These are phyloP conservation scores for Kalmusia sp. DNA, from an alignment of 2,329 filamentous ascomycete genomes.

Conservation along the genomic window DNA sequence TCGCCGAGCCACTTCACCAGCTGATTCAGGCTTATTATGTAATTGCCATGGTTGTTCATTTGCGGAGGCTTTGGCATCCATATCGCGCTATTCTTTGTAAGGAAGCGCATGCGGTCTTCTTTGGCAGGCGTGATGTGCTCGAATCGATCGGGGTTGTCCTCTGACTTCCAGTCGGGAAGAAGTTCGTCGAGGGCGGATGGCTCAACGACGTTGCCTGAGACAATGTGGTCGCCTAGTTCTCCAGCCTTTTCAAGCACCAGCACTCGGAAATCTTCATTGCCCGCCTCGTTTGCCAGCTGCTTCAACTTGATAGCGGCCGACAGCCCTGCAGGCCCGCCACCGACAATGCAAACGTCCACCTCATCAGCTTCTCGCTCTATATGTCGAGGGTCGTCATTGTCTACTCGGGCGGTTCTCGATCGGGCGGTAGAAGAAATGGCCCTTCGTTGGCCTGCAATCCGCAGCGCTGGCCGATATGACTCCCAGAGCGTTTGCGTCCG, in stretches of 20 bases:
- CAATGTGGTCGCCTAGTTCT: constrained; percentile 91
- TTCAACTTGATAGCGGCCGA: constrained; percentile 93
- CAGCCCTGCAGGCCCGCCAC: constrained; percentile 92
- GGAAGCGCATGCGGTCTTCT: constrained; percentile 88
- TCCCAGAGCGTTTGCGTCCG: constrained; percentile 22
- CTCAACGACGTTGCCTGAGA: constrained; percentile 95
- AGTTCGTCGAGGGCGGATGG: constrained; percentile 88
- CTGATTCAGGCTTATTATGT: constrained; percentile 94
- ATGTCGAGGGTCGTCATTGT: constrained; percentile 53
- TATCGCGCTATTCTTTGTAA: constrained; percentile 80
- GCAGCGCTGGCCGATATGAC: constrained; percentile 39
- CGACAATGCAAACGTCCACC: constrained; percentile 96
- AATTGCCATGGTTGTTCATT: constrained; percentile 98
- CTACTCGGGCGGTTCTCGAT: constrained; percentile 43
- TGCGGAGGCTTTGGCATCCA: constrained; percentile 90
- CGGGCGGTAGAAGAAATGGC: constrained; percentile 43
- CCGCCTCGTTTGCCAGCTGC: constrained; percentile 91
- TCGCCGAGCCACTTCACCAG: constrained; percentile 96
- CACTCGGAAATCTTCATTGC: constrained; percentile 95
- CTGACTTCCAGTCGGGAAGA: constrained; percentile 89
- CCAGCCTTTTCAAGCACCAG: constrained; percentile 93
- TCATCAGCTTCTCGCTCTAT: constrained; percentile 89
- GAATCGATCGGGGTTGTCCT: constrained; percentile 88
- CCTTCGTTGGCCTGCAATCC: constrained; percentile 47
- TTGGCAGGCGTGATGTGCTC: constrained; percentile 84